Evolutionary conservation across 306 rosid genomes (phyloP), one percentile per base, ranked within the genome.

Genomic region (Coriaria nepalensis): DNA sequence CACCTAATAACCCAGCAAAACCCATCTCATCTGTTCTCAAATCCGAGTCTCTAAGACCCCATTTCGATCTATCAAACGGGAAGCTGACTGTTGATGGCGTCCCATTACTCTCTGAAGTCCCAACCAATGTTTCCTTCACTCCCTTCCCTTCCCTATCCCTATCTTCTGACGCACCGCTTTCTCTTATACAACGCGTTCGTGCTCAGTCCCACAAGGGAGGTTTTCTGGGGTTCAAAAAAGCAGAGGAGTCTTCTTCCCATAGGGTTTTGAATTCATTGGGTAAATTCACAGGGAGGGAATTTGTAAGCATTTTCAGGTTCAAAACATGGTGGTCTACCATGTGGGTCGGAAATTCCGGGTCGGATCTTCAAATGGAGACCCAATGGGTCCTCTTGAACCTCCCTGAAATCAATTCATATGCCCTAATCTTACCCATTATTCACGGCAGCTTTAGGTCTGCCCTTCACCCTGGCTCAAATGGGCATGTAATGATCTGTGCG

Each of bases 241-340:
- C 64, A 2, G 50, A 50, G n/a, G n/a, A n/a, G n/a, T n/a, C n/a
- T n/a, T 73, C 93, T 2, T 76, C 88, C 0, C 76, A 80, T 20
- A 76, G 81, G 56, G 59, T 78, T 52, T 43, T 47, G 11, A 87
- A 80, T 55, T 76, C 87, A 4, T 56, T 87, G 59, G 94, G 94
- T 4, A 63, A 75, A 34, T 62, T 87, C 67, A 69, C 7, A 0
- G 62, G 47, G 5, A 80, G 84, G 15, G 59, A 80, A 54, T 87
- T 87, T 10, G 62, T 83, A 0, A 80, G 93, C 45, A 54, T 83
- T 43, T 83, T 83, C 55, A 65, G 96, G 79, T 83, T 83, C 85
- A 87, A 87, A 67, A 83, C 96, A 4, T 87, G 96, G 94, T 83
- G 93, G 96, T 83, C 96, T 3, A 87, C 93, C 34, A 85, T 75